Evolutionary conservation across 805 yeast species (phyloP), one percentile per base, ranked within the genome.

Genomic region (Sugiyamaella floridensis): DNA sequence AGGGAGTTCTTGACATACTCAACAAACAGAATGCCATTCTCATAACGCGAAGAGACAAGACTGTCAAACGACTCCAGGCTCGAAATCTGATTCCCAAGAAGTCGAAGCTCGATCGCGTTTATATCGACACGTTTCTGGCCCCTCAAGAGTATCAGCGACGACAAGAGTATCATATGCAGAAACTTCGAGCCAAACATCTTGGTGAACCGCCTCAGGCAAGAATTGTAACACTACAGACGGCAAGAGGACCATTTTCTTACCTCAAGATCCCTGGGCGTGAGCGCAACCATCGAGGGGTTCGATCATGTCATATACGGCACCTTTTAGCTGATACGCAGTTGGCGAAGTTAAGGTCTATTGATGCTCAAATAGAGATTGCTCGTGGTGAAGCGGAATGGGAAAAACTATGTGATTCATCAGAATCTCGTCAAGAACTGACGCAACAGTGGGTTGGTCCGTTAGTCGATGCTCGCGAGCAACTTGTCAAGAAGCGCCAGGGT

Each of bases 341-440:
- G 44, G 32, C 37, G 43, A 32, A 32, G 18, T 43, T 22, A 40
- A 18, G 15, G 41, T 18, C 9, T 47, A 20, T 29, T 22, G 46
- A 34, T 4, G 32, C 19, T 2, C 6, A 15, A 16, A 49, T 43
- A 10, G 18, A 15, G 22, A 40, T 48, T 28, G 56, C 56, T 2
- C 41, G 34, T 20, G 26, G 20, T 11, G 56, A 49, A 29, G 56
- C 47, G 9, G 18, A 34, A 32, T 53, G 56, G 56, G 56, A 53
- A 20, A 19, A 9, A 10, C 14, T 18, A 12, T 40, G 16, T 14
- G 18, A 14, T 14, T 12, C 34, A 12, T 16, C 20, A 22, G 28
- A 18, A 10, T 16, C 40, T 11, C 26, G 32, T 37, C 26, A 20
- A 18, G 18, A 18, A 3, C 15, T 45, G 14, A 37, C 15, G 9